phyloP scores from a whole-genome alignment of 306 rosid species.

The Pueraria montana region DNA sequence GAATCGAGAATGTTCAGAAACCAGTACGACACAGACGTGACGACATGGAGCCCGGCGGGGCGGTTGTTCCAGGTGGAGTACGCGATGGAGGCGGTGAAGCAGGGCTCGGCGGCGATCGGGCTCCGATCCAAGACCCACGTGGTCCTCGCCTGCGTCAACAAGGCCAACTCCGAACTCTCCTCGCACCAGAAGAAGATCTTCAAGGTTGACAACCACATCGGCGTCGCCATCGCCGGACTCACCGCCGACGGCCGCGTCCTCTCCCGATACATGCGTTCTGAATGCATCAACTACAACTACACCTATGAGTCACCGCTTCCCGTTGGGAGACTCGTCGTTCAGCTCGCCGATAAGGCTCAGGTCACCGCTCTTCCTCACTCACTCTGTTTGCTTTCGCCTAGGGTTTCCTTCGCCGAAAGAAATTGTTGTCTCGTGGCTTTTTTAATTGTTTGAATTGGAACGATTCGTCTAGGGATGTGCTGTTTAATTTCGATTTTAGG shows the following conservation, averaged over 20 bases:
- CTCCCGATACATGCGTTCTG: slow-evolving; percentile 92
- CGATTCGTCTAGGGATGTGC: not conserved
- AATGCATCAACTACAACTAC: slow-evolving; percentile 82
- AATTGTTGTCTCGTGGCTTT: not conserved
- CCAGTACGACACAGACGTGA: slow-evolving; percentile 93
- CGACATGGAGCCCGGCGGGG: slow-evolving; percentile 97
- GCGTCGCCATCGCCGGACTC: slow-evolving; percentile 96
- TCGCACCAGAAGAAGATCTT: slow-evolving; percentile 99
- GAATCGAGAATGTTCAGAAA: slow-evolving; percentile 77
- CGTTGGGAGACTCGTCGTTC: slow-evolving; percentile 95
- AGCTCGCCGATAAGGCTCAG: slow-evolving; percentile 98
- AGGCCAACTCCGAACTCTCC: slow-evolving; percentile 90
- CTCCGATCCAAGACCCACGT: slow-evolving; percentile 96
- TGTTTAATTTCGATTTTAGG: slow-evolving; percentile 11
- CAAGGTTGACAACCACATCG: slow-evolving; percentile 98
- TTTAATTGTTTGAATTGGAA: not conserved
- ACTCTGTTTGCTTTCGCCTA: not conserved
- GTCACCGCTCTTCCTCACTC: slow-evolving; percentile 29
- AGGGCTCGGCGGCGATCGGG: slow-evolving; percentile 97
- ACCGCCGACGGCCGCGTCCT: slow-evolving; percentile 98
- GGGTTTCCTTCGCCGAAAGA: not conserved
- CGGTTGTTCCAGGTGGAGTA: slow-evolving; percentile 95
- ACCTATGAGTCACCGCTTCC: slow-evolving; percentile 96
- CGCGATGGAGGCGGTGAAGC: slow-evolving; percentile 99
- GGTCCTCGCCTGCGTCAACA: slow-evolving; percentile 91